A percentile compares a stretch with the other conserved stretches of the same genome.
Evolutionary conservation across 805 yeast genomes (phyloP).

Genomic region (Brettanomyces anomalus): DNA sequence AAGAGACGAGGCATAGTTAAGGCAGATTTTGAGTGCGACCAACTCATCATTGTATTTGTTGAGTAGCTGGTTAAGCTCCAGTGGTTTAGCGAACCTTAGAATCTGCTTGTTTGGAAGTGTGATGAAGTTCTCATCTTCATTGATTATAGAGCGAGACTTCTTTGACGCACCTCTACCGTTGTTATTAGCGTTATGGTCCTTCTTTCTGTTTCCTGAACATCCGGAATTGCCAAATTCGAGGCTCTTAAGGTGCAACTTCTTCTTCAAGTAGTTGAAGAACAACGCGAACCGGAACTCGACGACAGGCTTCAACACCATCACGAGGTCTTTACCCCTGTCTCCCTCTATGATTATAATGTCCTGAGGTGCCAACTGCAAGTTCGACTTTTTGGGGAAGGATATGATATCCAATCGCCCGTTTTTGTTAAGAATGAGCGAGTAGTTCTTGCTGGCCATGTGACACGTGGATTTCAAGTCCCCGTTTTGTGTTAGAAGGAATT

Average conservation of each 20-base stretch:
- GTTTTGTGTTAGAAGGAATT: constrained; percentile 34
- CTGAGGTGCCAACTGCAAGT: constrained; percentile 43
- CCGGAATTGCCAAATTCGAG: constrained; percentile 27
- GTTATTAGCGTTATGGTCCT: constrained; percentile 6
- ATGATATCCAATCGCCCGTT: constrained; percentile 52
- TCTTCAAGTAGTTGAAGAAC: constrained; percentile 64
- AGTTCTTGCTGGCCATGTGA: constrained; percentile 25
- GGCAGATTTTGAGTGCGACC: constrained; percentile 60
- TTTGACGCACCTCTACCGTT: constrained; percentile 6
- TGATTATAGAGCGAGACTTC: constrained; percentile 28
- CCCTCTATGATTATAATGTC: constrained; percentile 78
- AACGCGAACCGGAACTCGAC: constrained; percentile 58
- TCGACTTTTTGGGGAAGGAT: constrained; percentile 57
- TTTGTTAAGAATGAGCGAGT: constrained; percentile 27
- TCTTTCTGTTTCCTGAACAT: constrained; percentile 9
- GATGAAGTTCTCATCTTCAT: constrained; percentile 50
- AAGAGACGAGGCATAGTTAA: constrained; percentile 30
- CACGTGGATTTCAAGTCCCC: constrained; percentile 31
- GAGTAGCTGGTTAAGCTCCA: constrained; percentile 54
- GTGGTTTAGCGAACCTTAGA: constrained; percentile 64
- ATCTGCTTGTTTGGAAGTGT: constrained; percentile 75
- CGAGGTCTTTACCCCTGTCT: constrained; percentile 76
- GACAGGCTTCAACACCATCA: constrained; percentile 58
- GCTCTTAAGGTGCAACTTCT: constrained; percentile 58
- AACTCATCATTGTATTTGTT: constrained; percentile 63